Percentiles rank a stretch among this genome's conserved stretches.
These are phyloP conservation scores for Colletotrichum euphorbiae DNA, from an alignment of 2,329 filamentous ascomycete genomes.

Conservation along the genomic window DNA sequence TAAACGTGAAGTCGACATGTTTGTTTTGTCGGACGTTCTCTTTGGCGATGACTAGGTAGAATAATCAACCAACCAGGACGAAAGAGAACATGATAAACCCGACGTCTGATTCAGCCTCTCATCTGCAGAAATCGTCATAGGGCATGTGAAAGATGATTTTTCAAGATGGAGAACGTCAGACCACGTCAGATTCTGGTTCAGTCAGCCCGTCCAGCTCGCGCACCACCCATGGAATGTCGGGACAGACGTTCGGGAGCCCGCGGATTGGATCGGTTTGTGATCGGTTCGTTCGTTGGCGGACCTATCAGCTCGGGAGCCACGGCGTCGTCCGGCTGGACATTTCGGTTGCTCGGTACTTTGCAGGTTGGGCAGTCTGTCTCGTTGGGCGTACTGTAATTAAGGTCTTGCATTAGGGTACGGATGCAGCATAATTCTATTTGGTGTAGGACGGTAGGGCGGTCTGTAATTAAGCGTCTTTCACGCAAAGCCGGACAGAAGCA, in stretches of 20 bases:
- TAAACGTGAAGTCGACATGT: neutral
- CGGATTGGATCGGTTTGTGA: neutral
- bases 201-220: constrained; percentile 10
- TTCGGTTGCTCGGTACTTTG: neutral
- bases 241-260: neutral
- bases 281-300: constrained; percentile 29
- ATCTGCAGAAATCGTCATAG: neutral
- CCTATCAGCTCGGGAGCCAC: constrained; percentile 29
- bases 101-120: constrained; percentile 7
- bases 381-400: constrained; percentile 16
- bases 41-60: too few species aligned
- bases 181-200: constrained; percentile 17
- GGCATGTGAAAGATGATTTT: constrained; percentile 16
- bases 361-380: constrained; percentile 18
- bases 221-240: constrained; percentile 6
- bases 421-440: too few species aligned
- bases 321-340: constrained; percentile 31
- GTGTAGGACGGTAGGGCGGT: neutral
- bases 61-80: neutral
- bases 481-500: constrained; percentile 4
- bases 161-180: neutral
- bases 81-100: constrained; percentile 1
- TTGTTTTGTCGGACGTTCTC: neutral
- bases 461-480: neutral
- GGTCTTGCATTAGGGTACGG: constrained; percentile 1